Percentiles rank a stretch among this genome's conserved stretches.
Conservation (phyloP, 352 stramenopile genomes). For the Aphanomyces invadans region DNA sequence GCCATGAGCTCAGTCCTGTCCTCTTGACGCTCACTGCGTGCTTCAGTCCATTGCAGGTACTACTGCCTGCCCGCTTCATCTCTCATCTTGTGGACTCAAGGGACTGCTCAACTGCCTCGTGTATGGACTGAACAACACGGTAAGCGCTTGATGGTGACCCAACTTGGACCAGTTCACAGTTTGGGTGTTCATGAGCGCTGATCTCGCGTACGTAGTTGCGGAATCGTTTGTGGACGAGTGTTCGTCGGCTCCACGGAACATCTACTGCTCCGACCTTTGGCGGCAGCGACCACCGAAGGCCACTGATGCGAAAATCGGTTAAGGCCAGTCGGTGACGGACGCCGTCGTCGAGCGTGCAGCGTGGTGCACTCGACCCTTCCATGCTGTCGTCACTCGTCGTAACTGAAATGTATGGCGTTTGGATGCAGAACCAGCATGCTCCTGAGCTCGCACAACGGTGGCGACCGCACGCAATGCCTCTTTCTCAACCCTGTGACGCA, state of each 20-base stretch:
- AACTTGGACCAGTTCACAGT: neutral
- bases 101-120: conserved; percentile 48
- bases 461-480: no score
- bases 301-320: no score
- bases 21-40: conserved; percentile 62
- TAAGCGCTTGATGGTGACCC: conserved; percentile 12
- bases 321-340: no score
- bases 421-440: no score
- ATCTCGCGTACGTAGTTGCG: conserved; percentile 14
- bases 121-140: conserved; percentile 61
- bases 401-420: no score
- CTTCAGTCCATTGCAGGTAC: conserved; percentile 62
- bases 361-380: no score
- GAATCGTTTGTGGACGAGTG: neutral
- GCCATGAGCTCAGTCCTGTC: conserved; percentile 38
- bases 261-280: no score
- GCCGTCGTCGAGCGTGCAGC: no score
- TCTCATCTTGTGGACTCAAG: conserved; percentile 25
- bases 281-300: neutral
- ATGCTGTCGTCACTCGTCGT: no score
- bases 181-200: no score
- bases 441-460: no score
- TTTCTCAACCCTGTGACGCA: no score
- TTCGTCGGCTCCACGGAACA: neutral
- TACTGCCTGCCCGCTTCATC: neutral